Conservation (phyloP, 805 yeast species). For the Yarrowia sp. region DNA sequence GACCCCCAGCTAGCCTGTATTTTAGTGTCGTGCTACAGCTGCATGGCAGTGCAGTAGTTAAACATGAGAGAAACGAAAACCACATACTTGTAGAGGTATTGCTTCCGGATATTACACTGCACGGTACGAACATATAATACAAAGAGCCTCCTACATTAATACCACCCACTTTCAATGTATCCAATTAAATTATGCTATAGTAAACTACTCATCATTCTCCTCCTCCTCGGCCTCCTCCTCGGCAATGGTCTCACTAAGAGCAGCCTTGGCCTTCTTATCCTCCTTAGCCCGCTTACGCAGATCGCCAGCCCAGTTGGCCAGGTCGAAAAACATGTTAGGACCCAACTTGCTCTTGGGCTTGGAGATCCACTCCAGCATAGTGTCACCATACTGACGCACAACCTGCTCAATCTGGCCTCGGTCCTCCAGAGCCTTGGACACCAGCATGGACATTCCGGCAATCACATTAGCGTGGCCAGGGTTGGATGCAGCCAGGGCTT, state of each 20-base stretch:
- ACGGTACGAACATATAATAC: too few relatives aligned
- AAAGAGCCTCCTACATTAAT: too few relatives aligned
- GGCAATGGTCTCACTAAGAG: background rate
- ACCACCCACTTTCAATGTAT: too few relatives aligned
- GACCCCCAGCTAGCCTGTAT: too few relatives aligned
- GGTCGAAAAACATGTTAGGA: conserved; percentile 65
- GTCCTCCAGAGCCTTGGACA: conserved; percentile 51
- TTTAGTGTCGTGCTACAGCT: too few relatives aligned
- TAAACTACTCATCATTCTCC: conserved; percentile 1
- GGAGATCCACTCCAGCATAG: conserved; percentile 62
- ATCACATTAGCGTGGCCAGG: conserved; percentile 24
- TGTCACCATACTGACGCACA: conserved; percentile 53
- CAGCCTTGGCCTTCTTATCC: background rate
- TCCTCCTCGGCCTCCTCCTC: conserved; percentile 16
- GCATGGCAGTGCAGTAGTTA: too few relatives aligned
- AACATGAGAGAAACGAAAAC: too few relatives aligned
- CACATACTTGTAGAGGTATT: too few relatives aligned
- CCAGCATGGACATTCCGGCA: conserved; percentile 49
- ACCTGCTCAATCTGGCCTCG: conserved; percentile 37
- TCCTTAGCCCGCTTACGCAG: conserved; percentile 6
- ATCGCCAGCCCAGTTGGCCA: conserved; percentile 65
- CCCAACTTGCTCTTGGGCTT: conserved; percentile 48
- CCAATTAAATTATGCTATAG: background rate
- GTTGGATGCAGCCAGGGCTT: conserved; percentile 46
- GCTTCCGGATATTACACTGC: too few relatives aligned